These are phyloP conservation scores for Arthromyces matolae DNA, from an alignment of 768 basidiomycete species.

Conservation along the genomic window DNA sequence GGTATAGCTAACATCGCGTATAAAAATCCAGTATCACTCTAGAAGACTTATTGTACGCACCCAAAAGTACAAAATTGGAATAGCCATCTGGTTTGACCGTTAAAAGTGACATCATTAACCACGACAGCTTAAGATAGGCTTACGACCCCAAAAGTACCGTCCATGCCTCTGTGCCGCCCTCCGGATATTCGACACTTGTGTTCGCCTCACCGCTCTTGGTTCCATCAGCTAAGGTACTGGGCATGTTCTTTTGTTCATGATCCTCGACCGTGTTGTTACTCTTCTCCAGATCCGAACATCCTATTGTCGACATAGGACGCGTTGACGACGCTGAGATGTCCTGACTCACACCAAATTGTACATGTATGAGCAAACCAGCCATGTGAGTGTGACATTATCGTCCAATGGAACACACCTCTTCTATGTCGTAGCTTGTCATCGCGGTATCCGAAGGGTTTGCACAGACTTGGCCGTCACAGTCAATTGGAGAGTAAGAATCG, in stretches of 20 bases:
- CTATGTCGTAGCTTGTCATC: not conserved
- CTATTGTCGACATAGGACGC: too few relatives aligned
- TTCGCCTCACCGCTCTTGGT: not conserved
- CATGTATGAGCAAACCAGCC: too few relatives aligned
- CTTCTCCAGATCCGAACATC: conserved; percentile 2
- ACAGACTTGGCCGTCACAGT: too few relatives aligned
- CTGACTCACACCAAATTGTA: not conserved
- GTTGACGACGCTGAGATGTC: not conserved
- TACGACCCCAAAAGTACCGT: conserved; percentile 23
- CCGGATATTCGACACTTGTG: conserved; percentile 21
- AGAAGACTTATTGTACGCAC: conserved; percentile 4
- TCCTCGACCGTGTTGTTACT: not conserved
- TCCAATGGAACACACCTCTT: not conserved
- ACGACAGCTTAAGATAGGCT: conserved; percentile 3
- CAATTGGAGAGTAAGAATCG: too few relatives aligned
- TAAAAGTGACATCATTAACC: not conserved
- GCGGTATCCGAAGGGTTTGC: not conserved
- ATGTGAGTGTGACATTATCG: not conserved
- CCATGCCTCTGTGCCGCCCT: conserved; percentile 24
- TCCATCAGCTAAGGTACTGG: not conserved
- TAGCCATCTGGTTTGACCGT: conserved; percentile 14
- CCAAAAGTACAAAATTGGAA: conserved; percentile 24
- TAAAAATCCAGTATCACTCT: not conserved
- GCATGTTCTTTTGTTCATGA: not conserved
- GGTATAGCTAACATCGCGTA: conserved; percentile 15